Evolutionary conservation across 805 yeast species (phyloP).

Genomic region (Peterozyma toletana): DNA sequence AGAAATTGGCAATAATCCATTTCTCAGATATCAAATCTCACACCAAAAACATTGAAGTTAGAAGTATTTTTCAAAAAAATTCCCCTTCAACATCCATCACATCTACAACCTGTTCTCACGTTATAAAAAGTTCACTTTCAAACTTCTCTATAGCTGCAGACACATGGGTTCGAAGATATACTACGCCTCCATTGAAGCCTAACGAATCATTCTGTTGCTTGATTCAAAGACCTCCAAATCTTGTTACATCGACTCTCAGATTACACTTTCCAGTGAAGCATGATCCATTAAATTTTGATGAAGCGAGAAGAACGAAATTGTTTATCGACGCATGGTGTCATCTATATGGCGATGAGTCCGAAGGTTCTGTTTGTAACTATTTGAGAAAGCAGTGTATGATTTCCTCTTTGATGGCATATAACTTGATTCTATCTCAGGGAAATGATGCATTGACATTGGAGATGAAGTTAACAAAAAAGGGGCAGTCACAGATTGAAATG

Average conservation of each 20-base stretch:
- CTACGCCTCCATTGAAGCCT: too few species aligned
- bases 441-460: slow-evolving; percentile 42
- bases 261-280: slow-evolving; percentile 35
- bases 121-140: neutral
- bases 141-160: neutral
- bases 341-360: slow-evolving; percentile 57
- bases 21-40: slow-evolving; percentile 28
- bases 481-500: slow-evolving; percentile 26
- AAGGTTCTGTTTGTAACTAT: slow-evolving; percentile 37
- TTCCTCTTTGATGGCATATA: slow-evolving; percentile 32
- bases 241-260: slow-evolving; percentile 30
- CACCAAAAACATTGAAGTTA: slow-evolving; percentile 8
- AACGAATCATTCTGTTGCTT: neutral
- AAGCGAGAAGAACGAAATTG: slow-evolving; percentile 17
- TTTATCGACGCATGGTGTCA: slow-evolving; percentile 44
- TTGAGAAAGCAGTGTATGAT: slow-evolving; percentile 28
- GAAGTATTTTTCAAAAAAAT: slow-evolving; percentile 4
- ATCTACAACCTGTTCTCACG: neutral
- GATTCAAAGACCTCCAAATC: slow-evolving; percentile 9
- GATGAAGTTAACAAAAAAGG: slow-evolving; percentile 37
- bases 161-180: neutral
- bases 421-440: slow-evolving; percentile 27
- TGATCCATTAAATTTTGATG: slow-evolving; percentile 3
- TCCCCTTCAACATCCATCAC: neutral
- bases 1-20: slow-evolving; percentile 37